These are phyloP conservation scores for Haematococcus sp. DNA, from an alignment of 139 green algal genomes.

Conservation along the genomic window DNA sequence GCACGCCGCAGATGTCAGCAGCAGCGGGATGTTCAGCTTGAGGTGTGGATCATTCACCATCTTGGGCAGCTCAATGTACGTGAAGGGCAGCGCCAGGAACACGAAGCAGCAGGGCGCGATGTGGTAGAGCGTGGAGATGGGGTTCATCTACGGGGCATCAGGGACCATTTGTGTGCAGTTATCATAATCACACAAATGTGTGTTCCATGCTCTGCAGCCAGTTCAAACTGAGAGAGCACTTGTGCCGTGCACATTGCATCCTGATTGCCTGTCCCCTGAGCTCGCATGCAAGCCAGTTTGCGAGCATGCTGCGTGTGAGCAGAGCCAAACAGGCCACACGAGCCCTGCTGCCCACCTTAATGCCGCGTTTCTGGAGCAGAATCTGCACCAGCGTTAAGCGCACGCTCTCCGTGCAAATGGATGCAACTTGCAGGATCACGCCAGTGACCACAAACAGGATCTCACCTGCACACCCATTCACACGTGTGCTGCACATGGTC, in stretches of 20 bases:
- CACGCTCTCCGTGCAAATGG: constrained; percentile 43
- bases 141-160: constrained; percentile 56
- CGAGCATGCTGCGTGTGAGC: no score
- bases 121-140: constrained; percentile 82
- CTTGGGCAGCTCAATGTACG: constrained; percentile 55
- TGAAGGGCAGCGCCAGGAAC: constrained; percentile 62
- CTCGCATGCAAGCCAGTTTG: no score
- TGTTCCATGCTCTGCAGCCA: no score
- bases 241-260: no score
- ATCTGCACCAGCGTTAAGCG: constrained; percentile 76
- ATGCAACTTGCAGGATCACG: constrained; percentile 52
- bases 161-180: no score
- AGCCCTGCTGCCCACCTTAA: constrained; percentile 33
- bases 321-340: no score
- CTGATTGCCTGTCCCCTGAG: no score
- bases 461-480: constrained; percentile 41
- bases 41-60: constrained; percentile 57
- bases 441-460: constrained; percentile 59
- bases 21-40: constrained; percentile 31
- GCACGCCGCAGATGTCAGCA: constrained; percentile 32
- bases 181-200: no score
- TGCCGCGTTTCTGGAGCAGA: constrained; percentile 68
- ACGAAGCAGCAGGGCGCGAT: constrained; percentile 70
- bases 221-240: no score
- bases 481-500: no score